phyloP scores from a whole-genome alignment of 768 basidiomycete genomes.

The Termitomyces sp. region DNA sequence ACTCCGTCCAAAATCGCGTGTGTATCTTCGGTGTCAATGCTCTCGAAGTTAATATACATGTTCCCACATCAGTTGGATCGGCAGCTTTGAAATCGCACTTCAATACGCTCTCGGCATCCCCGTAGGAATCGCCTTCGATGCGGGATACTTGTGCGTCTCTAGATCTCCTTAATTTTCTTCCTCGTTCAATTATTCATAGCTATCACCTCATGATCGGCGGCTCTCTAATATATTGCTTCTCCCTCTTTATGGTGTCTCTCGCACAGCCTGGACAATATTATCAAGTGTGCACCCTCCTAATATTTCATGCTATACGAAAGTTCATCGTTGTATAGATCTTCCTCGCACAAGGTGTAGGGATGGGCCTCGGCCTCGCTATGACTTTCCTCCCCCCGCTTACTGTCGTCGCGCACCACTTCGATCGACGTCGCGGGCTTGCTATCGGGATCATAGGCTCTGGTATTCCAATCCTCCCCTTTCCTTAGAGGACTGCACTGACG shows the following conservation, averaged over 20 bases:
- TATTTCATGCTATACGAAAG: not conserved
- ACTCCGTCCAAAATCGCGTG: conserved; percentile 16
- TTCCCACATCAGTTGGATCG: conserved; percentile 21
- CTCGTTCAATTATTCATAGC: conserved; percentile 11
- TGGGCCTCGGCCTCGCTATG: conserved; percentile 30
- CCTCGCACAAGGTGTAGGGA: conserved; percentile 33
- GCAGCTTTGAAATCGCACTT: conserved; percentile 34
- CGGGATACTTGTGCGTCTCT: conserved; percentile 22
- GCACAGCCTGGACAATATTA: conserved; percentile 31
- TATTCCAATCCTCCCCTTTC: conserved; percentile 11
- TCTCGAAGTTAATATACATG: not conserved
- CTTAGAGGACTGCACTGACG: not conserved
- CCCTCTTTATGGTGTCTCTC: conserved; percentile 36
- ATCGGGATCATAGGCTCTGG: conserved; percentile 37
- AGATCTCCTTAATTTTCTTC: too few relatives aligned
- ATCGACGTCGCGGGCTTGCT: conserved; percentile 28
- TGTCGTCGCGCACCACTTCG: conserved; percentile 36
- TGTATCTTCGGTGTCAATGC: not conserved
- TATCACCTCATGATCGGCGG: conserved; percentile 36
- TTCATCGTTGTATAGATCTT: conserved; percentile 23
- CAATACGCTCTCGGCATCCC: conserved; percentile 23
- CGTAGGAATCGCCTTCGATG: conserved; percentile 26
- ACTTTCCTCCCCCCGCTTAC: conserved; percentile 36
- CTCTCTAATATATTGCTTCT: conserved; percentile 34
- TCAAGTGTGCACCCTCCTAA: conserved; percentile 17